Base-by-base conservation (phyloP, 225 moss, liverwort and hornwort species). In the Sphagnum contortum region DNA sequence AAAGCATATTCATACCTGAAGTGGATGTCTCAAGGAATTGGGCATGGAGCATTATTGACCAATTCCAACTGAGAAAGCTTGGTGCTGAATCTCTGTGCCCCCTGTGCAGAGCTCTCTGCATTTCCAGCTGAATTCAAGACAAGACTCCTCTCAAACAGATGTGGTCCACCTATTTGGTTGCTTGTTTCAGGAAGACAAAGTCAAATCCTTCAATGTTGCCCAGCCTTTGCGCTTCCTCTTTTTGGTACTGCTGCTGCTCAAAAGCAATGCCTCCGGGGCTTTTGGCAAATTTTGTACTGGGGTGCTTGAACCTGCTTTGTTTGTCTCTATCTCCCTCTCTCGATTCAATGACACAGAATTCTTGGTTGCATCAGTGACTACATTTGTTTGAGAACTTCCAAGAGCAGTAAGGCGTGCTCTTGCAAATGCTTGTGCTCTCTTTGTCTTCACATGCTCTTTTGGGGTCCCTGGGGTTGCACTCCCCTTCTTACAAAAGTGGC, bases 171-270 rank as follows among this genome's bases (percentile, higher is more conserved):
- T 29, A 29, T 29, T 11, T 4, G 9, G 44, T 8, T 8, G 6
- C 63, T 59, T 9, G 55, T 49, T 51, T 57, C 47, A 59, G 3
- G 62, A 54, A 62, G 66, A 55, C 59, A 71, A 71, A 66, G 73
- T 52, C 79, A 82, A 64, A 4, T 73, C 85, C 70, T 87, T 88
- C 63, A 92, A 70, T 57, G 73, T 78, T 48, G 81, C 79, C 92
- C 87, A 92, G 48, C 87, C 83, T 79, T 89, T 87, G 12, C 85
- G 73, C 75, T 87, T 89, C 50, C 73, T 85, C 67, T 78, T 89
- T 60, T 75, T 89, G 55, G 58, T 81, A 63, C 55, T 59, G 64
- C 57, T 71, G 45, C 62, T 79, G 55, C 59, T 70, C 61, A 56
- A 45, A 55, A 48, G 58, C 49, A 10, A 10, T 2, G 49, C 5